Evolutionary conservation across 176 grass and related monocot genomes (phyloP), one percentile per base, ranked within the genome.

Genomic region (Eragrostis curvula): DNA sequence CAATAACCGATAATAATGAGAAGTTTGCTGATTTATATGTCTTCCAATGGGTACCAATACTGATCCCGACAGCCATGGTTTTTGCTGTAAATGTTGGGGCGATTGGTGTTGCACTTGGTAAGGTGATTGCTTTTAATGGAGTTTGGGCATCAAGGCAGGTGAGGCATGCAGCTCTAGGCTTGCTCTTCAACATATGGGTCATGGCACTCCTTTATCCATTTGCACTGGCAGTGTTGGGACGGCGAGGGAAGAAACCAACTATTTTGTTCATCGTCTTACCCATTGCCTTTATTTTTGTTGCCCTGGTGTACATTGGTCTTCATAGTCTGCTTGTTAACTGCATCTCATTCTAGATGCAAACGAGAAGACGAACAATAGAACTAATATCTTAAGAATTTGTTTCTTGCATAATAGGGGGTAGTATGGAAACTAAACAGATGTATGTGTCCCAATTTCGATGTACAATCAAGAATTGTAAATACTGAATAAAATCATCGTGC

Each of bases 201-300:
- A 79, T 85, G 75, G 49, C 49, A 15, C 84, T 85, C 45, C 75
- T 85, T 13, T 73, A 72, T 27, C 84, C 84, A n/a, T 85, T 85
- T 44, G 75, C 75, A 39, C 18, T 65, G 9, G 84, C 84, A 24
- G 29, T 79, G 32, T 42, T 79, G 47, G 84, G 84, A 49, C 39
- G 24, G 25, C 39, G 56, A 45, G 75, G 67, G 11, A 85, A 85
- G 84, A 86, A 58, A 62, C 68, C 84, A 1, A 12, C 41, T n/a
- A 55, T 79, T 17, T 47, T 86, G 12, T 15, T 79, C 49, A 51
- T 73, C 25, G 10, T 73, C 25, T n/a, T 86, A 5, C 76, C 84
- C 0, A 27, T 73, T 45, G 24, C 50, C 18, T 79, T 79, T 51
- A 10, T 63, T 48, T 10, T 25, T 18, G 39, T 81, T 70, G 66